Evolutionary conservation across 2,329 filamentous ascomycete genomes (phyloP), one percentile per base, ranked within the genome.

Genomic region (Aspergillus bombycis): DNA sequence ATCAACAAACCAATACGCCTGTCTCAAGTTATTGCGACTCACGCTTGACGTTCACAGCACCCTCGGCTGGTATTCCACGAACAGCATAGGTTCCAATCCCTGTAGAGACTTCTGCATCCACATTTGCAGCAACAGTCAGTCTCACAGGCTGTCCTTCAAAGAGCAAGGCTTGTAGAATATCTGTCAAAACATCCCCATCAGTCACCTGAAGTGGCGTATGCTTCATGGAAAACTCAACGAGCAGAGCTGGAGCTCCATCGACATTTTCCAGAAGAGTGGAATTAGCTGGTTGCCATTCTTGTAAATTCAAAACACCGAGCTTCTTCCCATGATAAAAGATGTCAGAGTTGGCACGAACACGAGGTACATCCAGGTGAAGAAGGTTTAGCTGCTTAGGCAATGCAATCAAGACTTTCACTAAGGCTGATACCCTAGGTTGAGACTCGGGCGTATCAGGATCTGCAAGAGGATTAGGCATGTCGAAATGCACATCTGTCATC

Each of bases 31-130:
- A 69, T 68, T 67, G 69, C 65, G 72, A 92, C 94, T 88, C 90
- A 97, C 93, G 91, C 87, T 96, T 96, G 82, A 98, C 88, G 79
- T 91, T 91, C 74, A 99, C 89, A 73, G 89, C 87, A 71, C 95
- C 94, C 82, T 93, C 85, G 50, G 77, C 93, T 55, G 94, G 94
- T 72, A 99, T 90, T 69, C 90, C 88, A 77, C 92, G 92, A 72
- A 98, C 82, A 60, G 90, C 85, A 73, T 98, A 86, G 70, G 89
- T 83, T 56, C 95, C 95, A 67, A 99, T 83, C 30, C 91, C 89
- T 34, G 94, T 97, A 63, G 88, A 84, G 58, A 97, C 87, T 72
- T 91, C 88, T 67, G 94, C 91, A 77, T 96, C 92, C 62, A 98
- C 93, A 50, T 86, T 83, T 26, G 94, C 93, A 70, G 90, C 85